phyloP scores from a whole-genome alignment of 1,284 basidiomycete species.

The Sphagnurus paluster region DNA sequence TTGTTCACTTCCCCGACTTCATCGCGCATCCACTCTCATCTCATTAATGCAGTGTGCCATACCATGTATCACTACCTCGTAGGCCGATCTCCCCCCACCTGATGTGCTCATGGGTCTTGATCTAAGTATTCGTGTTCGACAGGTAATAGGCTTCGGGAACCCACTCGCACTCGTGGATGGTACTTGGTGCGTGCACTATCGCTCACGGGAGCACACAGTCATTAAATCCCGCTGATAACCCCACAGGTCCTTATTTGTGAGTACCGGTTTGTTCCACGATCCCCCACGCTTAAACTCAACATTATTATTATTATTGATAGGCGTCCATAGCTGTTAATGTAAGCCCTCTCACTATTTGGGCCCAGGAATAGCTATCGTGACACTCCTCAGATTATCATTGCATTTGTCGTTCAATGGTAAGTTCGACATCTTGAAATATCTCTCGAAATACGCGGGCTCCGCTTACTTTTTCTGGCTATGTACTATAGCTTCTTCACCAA shows the following conservation, averaged over 20 bases:
- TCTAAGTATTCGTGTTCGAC: constrained; percentile 2
- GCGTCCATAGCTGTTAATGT: constrained; percentile 37
- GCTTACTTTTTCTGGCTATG: too few species aligned
- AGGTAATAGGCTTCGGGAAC: constrained; percentile 37
- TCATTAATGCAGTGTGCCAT: constrained; percentile 35
- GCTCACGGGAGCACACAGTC: neutral
- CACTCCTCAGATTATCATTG: constrained; percentile 31
- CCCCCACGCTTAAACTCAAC: neutral
- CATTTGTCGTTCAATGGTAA: constrained; percentile 38
- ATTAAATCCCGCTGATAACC: neutral
- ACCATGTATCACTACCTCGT: constrained; percentile 42
- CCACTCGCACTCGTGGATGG: constrained; percentile 28
- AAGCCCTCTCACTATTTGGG: constrained; percentile 4
- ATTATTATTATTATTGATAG: constrained; percentile 18
- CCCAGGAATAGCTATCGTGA: constrained; percentile 2
- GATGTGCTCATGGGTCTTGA: too few species aligned
- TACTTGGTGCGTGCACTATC: constrained; percentile 29
- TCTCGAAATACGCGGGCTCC: too few species aligned
- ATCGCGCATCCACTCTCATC: constrained; percentile 1
- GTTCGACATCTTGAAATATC: too few species aligned
- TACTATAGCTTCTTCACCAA: constrained; percentile 39
- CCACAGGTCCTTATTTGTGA: constrained; percentile 35
- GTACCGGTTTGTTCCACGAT: constrained; percentile 14
- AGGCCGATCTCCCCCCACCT: constrained; percentile 10
- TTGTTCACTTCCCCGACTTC: constrained; percentile 14